Evolutionary conservation across 306 rosid species (phyloP).

Genomic region (Begonia fuchsioides): DNA sequence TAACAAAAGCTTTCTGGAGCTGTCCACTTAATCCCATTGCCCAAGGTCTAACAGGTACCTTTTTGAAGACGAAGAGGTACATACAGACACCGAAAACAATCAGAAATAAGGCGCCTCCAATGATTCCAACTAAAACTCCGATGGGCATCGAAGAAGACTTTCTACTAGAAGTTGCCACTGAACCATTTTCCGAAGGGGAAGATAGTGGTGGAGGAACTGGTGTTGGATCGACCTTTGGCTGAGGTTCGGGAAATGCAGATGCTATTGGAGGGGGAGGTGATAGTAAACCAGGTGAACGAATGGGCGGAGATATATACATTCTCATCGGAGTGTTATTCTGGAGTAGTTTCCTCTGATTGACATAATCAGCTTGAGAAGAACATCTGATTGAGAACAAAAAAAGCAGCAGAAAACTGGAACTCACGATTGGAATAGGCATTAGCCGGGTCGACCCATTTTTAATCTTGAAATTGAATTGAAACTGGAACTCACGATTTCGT

Average conservation of each 20-base stretch:
- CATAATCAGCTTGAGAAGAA: no score
- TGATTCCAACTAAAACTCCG: conserved; percentile 29
- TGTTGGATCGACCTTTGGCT: neutral
- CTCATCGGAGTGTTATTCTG: no score
- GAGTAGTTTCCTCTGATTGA: no score
- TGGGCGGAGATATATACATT: neutral
- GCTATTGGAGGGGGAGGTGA: conserved; percentile 1
- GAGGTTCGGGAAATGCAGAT: conserved; percentile 4
- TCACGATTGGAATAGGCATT: no score
- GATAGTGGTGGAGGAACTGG: neutral
- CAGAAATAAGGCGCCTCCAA: conserved; percentile 30
- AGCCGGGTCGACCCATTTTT: no score
- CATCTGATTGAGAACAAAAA: no score
- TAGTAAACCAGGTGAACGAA: neutral
- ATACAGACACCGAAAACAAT: conserved; percentile 16
- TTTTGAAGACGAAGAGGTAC: conserved; percentile 41
- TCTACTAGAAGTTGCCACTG: neutral
- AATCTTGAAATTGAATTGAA: no score
- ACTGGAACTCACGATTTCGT: no score
- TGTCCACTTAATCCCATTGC: conserved; percentile 93
- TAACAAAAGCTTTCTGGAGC: conserved; percentile 89
- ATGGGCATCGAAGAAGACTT: conserved; percentile 1
- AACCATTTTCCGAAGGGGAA: neutral
- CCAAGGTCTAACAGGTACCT: conserved; percentile 91
- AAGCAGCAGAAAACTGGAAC: no score